Base-by-base conservation (phyloP, 2,329 filamentous ascomycete species). In the Beauveria medogensis region DNA sequence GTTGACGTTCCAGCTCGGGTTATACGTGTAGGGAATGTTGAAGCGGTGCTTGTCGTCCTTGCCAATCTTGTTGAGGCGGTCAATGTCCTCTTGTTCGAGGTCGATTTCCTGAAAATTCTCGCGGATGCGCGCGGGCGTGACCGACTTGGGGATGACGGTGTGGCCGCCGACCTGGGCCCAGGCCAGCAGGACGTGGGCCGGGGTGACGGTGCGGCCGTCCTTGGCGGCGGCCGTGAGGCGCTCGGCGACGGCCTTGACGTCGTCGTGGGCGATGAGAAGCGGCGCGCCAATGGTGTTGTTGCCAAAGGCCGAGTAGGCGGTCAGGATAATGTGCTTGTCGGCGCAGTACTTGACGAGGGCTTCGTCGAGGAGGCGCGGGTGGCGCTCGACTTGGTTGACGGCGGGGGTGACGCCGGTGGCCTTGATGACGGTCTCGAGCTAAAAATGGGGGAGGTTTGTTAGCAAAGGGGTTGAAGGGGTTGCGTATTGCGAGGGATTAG, bases 71-170 rank as follows among this genome's bases (percentile, higher is more conserved):
- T 85, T 80, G 51, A 90, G 80, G 16, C 80, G 84, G 63, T 79
- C 76, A 67, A 86, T 81, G 65, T 87, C 82, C 59, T 80, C 78
- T 44, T 81, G 77, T 50, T 76, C 74, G 62, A 90, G 75, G 68
- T 89, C 81, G 55, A 86, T 79, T 72, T 89, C 81, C 75, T 86
- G 77, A 70, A 87, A 90, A 79, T 92, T 91, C 68, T 78, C 80
- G 68, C 82, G 77, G 66, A 92, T 91, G 62, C 89, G 82, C 40
- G 78, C 78, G 55, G 84, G 79, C 61, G 82, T 90, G 64, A 90
- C 87, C 22, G 82, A 87, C 80, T 91, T 91, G 69, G 89, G 89
- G 67, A 91, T 90, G 66, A 91, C 88, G 66, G 79, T 83, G 74
- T 86, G 86, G 59, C 85, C 86, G 66, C 84, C 73, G 50, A 79